Percentiles rank a stretch among this genome's conserved stretches.
These are phyloP conservation scores for Podila horticola DNA, from an alignment of 192 early-diverging fungal genomes.

Conservation along the genomic window DNA sequence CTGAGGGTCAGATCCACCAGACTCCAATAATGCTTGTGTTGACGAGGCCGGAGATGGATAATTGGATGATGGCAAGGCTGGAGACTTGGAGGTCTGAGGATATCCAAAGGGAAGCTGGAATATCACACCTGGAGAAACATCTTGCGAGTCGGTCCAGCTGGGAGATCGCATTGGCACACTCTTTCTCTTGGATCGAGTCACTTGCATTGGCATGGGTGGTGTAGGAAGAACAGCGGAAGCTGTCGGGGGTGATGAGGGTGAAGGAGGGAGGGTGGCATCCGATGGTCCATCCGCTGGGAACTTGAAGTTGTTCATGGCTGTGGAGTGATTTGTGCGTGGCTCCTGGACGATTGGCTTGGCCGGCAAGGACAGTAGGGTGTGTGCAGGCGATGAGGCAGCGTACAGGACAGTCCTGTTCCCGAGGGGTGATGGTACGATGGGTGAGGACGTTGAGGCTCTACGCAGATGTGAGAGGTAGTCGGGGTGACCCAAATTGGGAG, in stretches of 20 bases:
- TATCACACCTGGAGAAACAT: slow-evolving; percentile 33
- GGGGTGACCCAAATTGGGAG: not conserved
- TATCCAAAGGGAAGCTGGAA: slow-evolving; percentile 41
- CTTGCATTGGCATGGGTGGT: not conserved
- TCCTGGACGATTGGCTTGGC: not conserved
- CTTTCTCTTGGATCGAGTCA: slow-evolving; percentile 36
- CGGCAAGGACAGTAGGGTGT: slow-evolving; percentile 32
- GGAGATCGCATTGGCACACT: slow-evolving; percentile 43
- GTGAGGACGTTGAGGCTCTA: slow-evolving; percentile 38
- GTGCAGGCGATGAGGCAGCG: slow-evolving; percentile 21
- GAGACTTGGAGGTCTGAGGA: not conserved
- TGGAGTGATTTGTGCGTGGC: not conserved
- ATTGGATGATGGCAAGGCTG: not conserved
- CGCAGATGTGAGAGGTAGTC: slow-evolving; percentile 11
- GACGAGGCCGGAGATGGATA: slow-evolving; percentile 1
- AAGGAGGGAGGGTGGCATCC: slow-evolving; percentile 5
- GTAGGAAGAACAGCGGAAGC: not conserved
- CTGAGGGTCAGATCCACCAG: not conserved
- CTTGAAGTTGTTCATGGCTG: slow-evolving; percentile 40
- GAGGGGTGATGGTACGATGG: slow-evolving; percentile 16
- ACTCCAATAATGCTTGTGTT: not conserved
- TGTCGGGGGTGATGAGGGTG: slow-evolving; percentile 9
- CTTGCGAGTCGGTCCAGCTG: slow-evolving; percentile 18
- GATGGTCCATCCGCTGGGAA: slow-evolving; percentile 30
- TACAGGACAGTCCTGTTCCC: slow-evolving; percentile 34